Evolutionary conservation across 345 rosid genomes (phyloP).

Genomic region (Eucalyptus regnans): DNA sequence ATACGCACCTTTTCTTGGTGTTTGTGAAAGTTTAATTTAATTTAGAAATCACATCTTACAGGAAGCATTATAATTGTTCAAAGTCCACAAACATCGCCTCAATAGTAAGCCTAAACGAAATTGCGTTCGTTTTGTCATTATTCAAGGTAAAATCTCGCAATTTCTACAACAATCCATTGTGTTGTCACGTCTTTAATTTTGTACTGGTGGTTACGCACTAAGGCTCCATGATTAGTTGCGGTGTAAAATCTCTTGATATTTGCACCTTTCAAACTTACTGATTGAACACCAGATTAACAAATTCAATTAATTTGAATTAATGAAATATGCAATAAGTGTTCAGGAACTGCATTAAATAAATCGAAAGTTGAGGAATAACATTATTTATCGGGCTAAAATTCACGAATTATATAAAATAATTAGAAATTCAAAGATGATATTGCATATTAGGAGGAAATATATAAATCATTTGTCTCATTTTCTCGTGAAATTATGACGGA

Average conservation of each 20-base stretch:
- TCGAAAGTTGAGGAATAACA: fast-evolving
- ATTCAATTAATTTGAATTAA: neutral
- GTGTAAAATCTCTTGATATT: neutral
- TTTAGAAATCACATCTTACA: neutral
- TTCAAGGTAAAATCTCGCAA: neutral
- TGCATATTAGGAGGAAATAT: fast-evolving
- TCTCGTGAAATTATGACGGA: neutral
- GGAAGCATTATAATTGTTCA: neutral
- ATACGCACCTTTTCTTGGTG: neutral
- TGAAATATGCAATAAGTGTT: neutral
- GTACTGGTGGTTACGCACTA: neutral
- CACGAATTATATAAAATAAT: fast-evolving
- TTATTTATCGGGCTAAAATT: fast-evolving
- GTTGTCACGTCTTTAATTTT: neutral
- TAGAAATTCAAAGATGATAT: neutral
- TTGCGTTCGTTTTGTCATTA: neutral
- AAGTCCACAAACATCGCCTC: neutral
- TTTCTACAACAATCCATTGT: too few relatives aligned
- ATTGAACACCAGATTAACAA: neutral
- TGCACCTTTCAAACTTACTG: neutral
- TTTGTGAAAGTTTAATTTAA: neutral
- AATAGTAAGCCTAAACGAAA: neutral
- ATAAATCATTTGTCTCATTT: neutral
- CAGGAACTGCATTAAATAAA: fast-evolving
- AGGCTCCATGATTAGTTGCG: neutral